These are phyloP conservation scores for Clavispora phyllophila DNA, from an alignment of 805 yeast species.

Conservation along the genomic window DNA sequence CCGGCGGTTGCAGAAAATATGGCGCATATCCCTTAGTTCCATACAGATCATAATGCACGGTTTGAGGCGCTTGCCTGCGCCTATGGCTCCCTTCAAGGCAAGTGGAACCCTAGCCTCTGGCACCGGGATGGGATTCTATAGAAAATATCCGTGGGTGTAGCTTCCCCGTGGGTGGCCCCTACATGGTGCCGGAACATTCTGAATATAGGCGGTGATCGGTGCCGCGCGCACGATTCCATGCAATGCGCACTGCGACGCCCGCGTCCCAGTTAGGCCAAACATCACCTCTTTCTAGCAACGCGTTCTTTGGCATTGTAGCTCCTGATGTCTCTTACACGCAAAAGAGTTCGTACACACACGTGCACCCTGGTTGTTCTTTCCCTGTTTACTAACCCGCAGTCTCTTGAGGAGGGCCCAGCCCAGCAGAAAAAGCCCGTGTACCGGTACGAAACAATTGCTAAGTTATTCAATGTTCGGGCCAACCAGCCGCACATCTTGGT, in stretches of 20 bases:
- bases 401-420: conserved; percentile 6
- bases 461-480: conserved; percentile 18
- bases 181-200: no score
- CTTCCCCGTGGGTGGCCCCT: no score
- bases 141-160: no score
- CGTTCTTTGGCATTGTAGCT: background rate
- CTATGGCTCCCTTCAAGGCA: no score
- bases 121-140: no score
- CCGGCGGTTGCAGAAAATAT: no score
- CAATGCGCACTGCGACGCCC: background rate
- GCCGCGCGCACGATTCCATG: background rate
- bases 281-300: background rate
- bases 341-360: conserved; percentile 27
- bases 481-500: conserved; percentile 19
- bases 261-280: background rate
- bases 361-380: background rate
- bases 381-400: conserved; percentile 15
- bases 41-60: no score
- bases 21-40: no score
- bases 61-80: no score
- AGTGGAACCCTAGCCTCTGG: no score
- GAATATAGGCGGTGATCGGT: no score
- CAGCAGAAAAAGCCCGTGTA: conserved; percentile 14
- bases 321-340: conserved; percentile 21
- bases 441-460: conserved; percentile 19